These are phyloP conservation scores for Lachnellula occidentalis DNA, from an alignment of 2,329 filamentous ascomycete species.

Conservation along the genomic window DNA sequence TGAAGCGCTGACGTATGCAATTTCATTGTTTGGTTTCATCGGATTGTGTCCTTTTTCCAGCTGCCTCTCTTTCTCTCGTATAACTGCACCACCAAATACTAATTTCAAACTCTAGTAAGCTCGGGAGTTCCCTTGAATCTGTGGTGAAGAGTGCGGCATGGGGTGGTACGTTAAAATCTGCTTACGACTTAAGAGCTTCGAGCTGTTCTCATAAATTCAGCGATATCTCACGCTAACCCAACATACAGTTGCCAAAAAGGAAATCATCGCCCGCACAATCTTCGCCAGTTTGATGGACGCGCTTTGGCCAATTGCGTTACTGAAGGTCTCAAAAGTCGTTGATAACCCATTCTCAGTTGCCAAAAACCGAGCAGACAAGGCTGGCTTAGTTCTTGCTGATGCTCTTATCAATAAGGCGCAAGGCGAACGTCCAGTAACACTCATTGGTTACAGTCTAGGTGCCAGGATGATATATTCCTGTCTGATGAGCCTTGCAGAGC, in stretches of 20 bases:
- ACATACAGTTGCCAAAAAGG: constrained; percentile 51
- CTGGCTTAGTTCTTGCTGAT: constrained; percentile 73
- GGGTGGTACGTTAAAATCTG: constrained; percentile 33
- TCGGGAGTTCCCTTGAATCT: constrained; percentile 72
- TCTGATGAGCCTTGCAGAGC: constrained; percentile 67
- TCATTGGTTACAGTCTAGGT: constrained; percentile 78
- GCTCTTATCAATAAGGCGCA: constrained; percentile 76
- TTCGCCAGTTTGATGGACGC: constrained; percentile 63
- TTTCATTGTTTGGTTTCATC: no score
- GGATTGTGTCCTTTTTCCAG: not conserved
- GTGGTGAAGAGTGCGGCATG: constrained; percentile 79
- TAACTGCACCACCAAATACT: not conserved
- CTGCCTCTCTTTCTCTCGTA: not conserved
- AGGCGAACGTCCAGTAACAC: constrained; percentile 72
- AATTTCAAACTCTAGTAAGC: constrained; percentile 39
- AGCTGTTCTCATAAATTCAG: no score
- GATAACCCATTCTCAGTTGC: constrained; percentile 81
- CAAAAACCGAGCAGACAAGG: constrained; percentile 72
- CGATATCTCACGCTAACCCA: no score
- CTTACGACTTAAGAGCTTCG: no score
- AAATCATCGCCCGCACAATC: constrained; percentile 57
- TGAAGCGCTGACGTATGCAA: constrained; percentile 53
- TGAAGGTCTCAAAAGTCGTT: constrained; percentile 61
- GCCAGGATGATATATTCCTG: constrained; percentile 80
- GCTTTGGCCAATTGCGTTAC: constrained; percentile 62